These are phyloP conservation scores for Colletotrichum lupini DNA, from an alignment of 2,329 filamentous ascomycete genomes.

Conservation along the genomic window DNA sequence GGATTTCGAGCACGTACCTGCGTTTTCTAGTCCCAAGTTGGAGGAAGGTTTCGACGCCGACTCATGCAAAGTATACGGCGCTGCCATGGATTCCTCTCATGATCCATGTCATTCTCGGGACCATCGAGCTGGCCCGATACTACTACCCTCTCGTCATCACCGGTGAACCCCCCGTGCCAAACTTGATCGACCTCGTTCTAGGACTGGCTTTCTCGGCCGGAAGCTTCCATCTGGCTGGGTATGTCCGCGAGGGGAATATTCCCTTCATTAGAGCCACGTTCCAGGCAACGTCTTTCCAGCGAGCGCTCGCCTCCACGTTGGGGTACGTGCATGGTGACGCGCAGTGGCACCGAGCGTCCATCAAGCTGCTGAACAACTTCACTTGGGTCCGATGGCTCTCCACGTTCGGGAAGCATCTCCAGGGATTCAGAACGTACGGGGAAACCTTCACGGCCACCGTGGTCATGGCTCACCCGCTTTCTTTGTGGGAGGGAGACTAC, in stretches of 20 bases:
- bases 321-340: conserved; percentile 21
- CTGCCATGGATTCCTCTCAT: conserved; percentile 6
- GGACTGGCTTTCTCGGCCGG: not conserved
- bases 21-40: conserved; percentile 3
- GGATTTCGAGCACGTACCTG: not conserved
- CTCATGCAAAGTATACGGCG: conserved; percentile 2
- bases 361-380: conserved; percentile 24
- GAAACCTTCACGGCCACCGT: conserved; percentile 9
- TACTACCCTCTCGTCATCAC: conserved; percentile 3
- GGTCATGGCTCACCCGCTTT: conserved; percentile 8
- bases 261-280: conserved; percentile 4
- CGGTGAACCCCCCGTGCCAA: conserved; percentile 1
- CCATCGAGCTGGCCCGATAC: conserved; percentile 1
- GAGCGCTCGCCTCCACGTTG: conserved; percentile 4
- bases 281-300: conserved; percentile 15
- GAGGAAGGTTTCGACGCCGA: not conserved
- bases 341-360: conserved; percentile 19
- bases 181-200: not conserved
- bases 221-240: not conserved
- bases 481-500: conserved; percentile 30
- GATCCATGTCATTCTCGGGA: not conserved
- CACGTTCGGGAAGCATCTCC: not conserved
- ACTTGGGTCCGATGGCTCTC: conserved; percentile 11
- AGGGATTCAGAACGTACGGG: conserved; percentile 20
- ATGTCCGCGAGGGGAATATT: conserved; percentile 1